Percentiles rank a stretch among this genome's conserved stretches.
phyloP scores from a whole-genome alignment of 345 rosid species.

The Salix udensis region DNA sequence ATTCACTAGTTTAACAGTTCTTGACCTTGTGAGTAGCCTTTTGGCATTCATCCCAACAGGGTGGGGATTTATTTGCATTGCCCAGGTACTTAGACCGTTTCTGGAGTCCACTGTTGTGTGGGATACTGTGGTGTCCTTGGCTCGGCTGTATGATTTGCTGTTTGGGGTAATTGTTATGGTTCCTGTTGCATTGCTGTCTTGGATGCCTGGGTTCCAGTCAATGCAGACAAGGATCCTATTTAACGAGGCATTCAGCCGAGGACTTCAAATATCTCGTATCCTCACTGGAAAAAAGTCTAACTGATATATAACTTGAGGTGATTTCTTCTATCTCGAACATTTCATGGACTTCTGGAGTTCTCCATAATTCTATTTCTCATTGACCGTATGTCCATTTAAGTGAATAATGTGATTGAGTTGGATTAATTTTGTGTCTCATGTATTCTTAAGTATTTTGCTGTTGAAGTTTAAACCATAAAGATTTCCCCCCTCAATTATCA shows the following conservation, averaged over 20 bases:
- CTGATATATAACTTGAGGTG: conserved; percentile 27
- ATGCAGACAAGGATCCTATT: conserved; percentile 91
- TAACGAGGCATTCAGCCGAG: conserved; percentile 88
- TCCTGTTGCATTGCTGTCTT: conserved; percentile 73
- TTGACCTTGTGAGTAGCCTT: conserved; percentile 66
- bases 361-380: background rate
- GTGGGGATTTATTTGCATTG: conserved; percentile 79
- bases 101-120: conserved; percentile 51
- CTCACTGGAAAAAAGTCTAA: conserved; percentile 66
- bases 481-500: background rate
- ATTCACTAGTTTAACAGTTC: conserved; percentile 40
- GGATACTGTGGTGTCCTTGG: conserved; percentile 75
- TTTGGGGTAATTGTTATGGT: conserved; percentile 71
- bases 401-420: background rate
- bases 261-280: conserved; percentile 77
- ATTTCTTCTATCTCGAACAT: background rate
- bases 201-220: conserved; percentile 87
- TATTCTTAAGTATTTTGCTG: background rate
- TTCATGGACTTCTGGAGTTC: background rate
- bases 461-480: background rate
- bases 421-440: background rate
- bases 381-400: background rate
- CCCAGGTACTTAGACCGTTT: conserved; percentile 49
- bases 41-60: conserved; percentile 88
- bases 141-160: conserved; percentile 73